These are phyloP conservation scores for Tulasnella sp. DNA, from an alignment of 768 basidiomycete genomes.

Conservation along the genomic window DNA sequence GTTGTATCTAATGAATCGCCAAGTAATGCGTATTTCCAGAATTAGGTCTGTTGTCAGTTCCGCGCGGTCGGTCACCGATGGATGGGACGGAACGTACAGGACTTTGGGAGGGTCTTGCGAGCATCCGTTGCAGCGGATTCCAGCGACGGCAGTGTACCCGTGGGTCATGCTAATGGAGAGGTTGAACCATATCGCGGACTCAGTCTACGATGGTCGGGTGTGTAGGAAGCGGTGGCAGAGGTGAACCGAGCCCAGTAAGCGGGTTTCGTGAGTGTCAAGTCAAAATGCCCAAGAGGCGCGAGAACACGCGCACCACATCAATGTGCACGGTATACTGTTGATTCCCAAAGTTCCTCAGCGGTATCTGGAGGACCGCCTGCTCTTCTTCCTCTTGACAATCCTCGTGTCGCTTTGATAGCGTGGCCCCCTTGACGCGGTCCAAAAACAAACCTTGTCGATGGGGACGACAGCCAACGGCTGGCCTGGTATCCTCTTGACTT, in stretches of 20 bases:
- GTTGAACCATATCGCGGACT: neutral
- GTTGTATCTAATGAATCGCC: too few species aligned
- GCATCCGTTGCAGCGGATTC: neutral
- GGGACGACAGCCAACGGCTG: neutral
- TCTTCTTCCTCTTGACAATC: neutral
- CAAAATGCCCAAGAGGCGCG: neutral
- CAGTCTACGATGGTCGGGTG: neutral
- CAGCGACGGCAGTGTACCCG: neutral
- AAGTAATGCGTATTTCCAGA: too few species aligned
- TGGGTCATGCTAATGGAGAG: neutral
- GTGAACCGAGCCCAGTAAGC: too few species aligned
- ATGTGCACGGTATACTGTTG: conserved; percentile 15
- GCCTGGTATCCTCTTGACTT: neutral
- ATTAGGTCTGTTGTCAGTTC: too few species aligned
- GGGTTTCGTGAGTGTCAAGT: neutral
- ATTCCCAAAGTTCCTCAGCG: conserved; percentile 16
- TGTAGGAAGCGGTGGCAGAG: neutral
- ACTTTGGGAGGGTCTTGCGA: neutral
- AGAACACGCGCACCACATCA: neutral
- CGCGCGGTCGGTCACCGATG: too few species aligned
- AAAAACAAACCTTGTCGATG: neutral
- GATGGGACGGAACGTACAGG: neutral
- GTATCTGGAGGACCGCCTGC: neutral
- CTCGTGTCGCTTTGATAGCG: neutral
- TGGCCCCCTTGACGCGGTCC: neutral